Evolutionary conservation across 257 asterid genomes (phyloP).

Genomic region (Nicotiana tomentosiformis): DNA sequence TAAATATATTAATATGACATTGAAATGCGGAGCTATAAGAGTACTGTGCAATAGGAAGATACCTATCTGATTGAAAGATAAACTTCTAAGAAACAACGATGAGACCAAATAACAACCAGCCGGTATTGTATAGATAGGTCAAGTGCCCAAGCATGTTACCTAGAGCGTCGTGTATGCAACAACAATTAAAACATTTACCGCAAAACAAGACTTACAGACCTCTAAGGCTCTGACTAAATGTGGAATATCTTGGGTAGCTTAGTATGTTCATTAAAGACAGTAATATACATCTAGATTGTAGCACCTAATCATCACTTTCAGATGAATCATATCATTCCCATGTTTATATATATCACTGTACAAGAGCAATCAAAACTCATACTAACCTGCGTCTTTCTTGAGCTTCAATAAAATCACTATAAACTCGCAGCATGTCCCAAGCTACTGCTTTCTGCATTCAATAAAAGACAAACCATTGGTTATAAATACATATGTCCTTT

Average conservation of each 20-base stretch:
- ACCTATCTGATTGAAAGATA: neutral
- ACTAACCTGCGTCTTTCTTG: constrained; percentile 81
- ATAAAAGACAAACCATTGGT: neutral
- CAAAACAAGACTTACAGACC: neutral
- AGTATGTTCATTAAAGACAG: neutral
- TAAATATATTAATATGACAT: neutral
- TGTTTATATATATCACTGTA: neutral
- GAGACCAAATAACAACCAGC: neutral
- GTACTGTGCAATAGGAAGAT: neutral
- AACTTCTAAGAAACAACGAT: neutral
- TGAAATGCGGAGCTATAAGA: neutral
- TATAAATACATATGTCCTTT: constrained; percentile 4
- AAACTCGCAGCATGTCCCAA: constrained; percentile 96
- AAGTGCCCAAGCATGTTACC: neutral
- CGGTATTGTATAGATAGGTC: neutral
- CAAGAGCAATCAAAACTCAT: neutral
- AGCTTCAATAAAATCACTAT: constrained; percentile 71
- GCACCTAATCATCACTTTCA: neutral
- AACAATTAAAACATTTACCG: neutral
- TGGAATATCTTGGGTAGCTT: neutral
- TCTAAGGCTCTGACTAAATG: neutral
- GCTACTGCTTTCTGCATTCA: constrained; percentile 81
- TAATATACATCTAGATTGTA: neutral
- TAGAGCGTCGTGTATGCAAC: neutral
- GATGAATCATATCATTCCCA: neutral